These are phyloP conservation scores for Trametes cubensis DNA, from an alignment of 768 basidiomycete species.

Conservation along the genomic window DNA sequence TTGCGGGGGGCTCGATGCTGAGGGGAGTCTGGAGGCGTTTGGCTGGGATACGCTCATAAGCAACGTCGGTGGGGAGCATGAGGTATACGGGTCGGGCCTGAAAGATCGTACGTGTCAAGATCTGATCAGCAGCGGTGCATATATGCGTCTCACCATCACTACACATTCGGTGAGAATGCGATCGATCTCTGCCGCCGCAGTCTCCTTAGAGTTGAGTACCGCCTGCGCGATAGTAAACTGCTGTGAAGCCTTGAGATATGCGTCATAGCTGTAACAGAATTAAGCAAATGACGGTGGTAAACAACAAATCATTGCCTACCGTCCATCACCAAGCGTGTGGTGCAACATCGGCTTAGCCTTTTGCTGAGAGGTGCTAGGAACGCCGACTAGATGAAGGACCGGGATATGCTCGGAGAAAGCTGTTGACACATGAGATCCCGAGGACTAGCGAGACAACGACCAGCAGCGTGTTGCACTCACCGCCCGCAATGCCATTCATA, in stretches of 20 bases:
- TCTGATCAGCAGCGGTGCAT: neutral
- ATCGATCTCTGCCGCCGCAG: slow-evolving; percentile 76
- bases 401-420: slow-evolving; percentile 90
- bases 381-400: slow-evolving; percentile 85
- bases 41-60: slow-evolving; percentile 65
- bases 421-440: too few species aligned
- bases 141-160: slow-evolving; percentile 44
- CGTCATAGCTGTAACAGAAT: slow-evolving; percentile 52
- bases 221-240: slow-evolving; percentile 78
- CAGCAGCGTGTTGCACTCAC: slow-evolving; percentile 43
- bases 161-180: slow-evolving; percentile 73
- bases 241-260: slow-evolving; percentile 72
- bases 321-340: slow-evolving; percentile 86
- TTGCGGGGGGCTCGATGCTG: slow-evolving; percentile 48
- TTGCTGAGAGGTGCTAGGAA: slow-evolving; percentile 75
- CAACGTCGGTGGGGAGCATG: slow-evolving; percentile 82
- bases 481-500: slow-evolving; percentile 80
- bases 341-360: slow-evolving; percentile 76
- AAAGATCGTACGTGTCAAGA: neutral
- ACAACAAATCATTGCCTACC: slow-evolving; percentile 40
- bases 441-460: too few species aligned
- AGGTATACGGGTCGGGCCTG: slow-evolving; percentile 88
- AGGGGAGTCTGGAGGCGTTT: slow-evolving; percentile 65
- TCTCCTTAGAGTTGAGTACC: slow-evolving; percentile 50
- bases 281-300: neutral